A percentile compares a stretch with the other conserved stretches of the same genome.
These are phyloP conservation scores for Sporothrix globosa DNA, from an alignment of 2,329 filamentous ascomycete genomes.

Conservation along the genomic window DNA sequence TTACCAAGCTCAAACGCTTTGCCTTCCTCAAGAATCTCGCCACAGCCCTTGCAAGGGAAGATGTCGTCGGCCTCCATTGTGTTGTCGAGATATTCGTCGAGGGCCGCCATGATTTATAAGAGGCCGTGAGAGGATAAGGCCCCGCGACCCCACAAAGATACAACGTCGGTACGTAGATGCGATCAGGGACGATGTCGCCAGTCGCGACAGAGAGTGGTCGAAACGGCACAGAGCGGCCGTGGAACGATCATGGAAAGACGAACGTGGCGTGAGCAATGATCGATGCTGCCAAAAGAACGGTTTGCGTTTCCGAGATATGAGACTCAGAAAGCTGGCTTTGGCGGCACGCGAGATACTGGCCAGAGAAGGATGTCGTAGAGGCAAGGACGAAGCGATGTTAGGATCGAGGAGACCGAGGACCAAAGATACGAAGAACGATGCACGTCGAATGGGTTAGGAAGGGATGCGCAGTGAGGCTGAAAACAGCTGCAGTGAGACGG, in stretches of 20 bases:
- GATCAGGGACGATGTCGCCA: neutral
- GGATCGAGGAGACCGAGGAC: neutral
- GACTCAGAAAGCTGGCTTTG: neutral
- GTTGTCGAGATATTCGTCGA: conserved; percentile 66
- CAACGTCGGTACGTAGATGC: conserved; percentile 6
- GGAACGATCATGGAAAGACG: neutral
- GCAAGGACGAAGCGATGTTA: neutral
- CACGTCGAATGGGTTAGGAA: neutral
- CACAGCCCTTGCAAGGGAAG: conserved; percentile 90
- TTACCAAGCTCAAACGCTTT: conserved; percentile 96
- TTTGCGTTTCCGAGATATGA: neutral
- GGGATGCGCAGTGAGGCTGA: conserved; percentile 10
- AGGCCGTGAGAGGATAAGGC: neutral
- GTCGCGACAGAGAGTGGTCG: conserved; percentile 7
- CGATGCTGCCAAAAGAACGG: neutral
- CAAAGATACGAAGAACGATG: no score
- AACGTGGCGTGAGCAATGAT: neutral
- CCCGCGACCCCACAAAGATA: conserved; percentile 7
- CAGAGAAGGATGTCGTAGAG: neutral
- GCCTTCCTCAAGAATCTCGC: conserved; percentile 97
- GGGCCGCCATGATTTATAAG: conserved; percentile 50
- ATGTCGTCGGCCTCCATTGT: conserved; percentile 78
- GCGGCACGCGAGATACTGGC: neutral
- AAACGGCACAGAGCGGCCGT: conserved; percentile 15
- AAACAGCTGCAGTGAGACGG: neutral